These are phyloP conservation scores for Pythium dissotocum DNA, from an alignment of 352 stramenopile genomes.

Conservation along the genomic window DNA sequence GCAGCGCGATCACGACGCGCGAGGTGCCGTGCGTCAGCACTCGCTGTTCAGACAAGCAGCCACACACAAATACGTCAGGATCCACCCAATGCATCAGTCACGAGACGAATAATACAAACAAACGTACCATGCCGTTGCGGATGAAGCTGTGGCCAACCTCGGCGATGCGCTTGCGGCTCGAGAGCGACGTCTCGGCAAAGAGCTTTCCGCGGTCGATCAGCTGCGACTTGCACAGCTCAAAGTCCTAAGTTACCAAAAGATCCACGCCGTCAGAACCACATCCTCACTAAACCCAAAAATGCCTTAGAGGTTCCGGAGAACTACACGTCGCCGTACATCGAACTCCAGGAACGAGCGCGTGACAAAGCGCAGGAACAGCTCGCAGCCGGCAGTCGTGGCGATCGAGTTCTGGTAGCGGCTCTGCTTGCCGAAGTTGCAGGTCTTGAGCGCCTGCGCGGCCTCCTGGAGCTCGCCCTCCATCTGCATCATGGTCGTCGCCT, in stretches of 20 bases:
- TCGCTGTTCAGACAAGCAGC: conserved; percentile 33
- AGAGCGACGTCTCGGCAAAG: conserved; percentile 93
- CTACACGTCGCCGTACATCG: conserved; percentile 42
- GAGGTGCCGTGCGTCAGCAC: conserved; percentile 95
- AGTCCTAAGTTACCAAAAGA: conserved; percentile 55
- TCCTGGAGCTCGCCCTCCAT: conserved; percentile 92
- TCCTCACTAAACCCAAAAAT: not conserved
- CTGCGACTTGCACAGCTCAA: conserved; percentile 90
- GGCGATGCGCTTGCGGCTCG: conserved; percentile 92
- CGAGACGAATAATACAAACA: not conserved
- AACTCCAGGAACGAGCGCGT: conserved; percentile 91
- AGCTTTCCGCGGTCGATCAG: conserved; percentile 91
- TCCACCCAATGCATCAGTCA: not conserved
- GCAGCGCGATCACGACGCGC: conserved; percentile 90
- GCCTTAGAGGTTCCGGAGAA: not conserved
- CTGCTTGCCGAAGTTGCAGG: conserved; percentile 42
- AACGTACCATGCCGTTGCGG: conserved; percentile 85
- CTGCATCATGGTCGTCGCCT: conserved; percentile 95
- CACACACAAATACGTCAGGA: conserved; percentile 2
- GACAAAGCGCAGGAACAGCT: conserved; percentile 94
- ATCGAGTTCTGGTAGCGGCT: conserved; percentile 86
- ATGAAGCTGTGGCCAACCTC: conserved; percentile 94
- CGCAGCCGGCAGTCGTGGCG: conserved; percentile 88
- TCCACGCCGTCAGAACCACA: not conserved
- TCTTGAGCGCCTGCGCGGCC: conserved; percentile 71